phyloP scores from a whole-genome alignment of 345 rosid species.

The Lepidium didymum region DNA sequence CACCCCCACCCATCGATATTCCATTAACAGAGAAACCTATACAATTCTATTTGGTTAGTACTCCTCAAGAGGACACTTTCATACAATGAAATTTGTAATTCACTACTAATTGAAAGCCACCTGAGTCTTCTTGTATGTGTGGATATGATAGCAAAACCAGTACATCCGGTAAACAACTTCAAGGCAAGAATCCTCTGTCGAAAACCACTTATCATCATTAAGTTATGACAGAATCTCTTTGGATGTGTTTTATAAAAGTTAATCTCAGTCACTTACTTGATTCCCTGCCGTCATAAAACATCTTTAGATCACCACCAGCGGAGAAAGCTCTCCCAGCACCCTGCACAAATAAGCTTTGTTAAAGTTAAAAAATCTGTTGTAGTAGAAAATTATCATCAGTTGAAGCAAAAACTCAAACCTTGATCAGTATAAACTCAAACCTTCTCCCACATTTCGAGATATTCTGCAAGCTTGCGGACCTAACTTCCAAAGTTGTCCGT shows the following conservation, averaged over 20 bases:
- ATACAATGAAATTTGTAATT: background rate
- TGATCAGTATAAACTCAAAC: slow-evolving; percentile 69
- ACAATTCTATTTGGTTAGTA: background rate
- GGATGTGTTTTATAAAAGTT: background rate
- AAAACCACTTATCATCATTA: background rate
- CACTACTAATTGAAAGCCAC: slow-evolving; percentile 22
- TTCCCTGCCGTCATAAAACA: slow-evolving; percentile 79
- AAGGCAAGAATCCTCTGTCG: slow-evolving; percentile 78
- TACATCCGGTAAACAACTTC: slow-evolving; percentile 94
- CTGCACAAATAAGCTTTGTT: slow-evolving; percentile 28
- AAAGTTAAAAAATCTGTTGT: background rate
- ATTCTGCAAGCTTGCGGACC: slow-evolving; percentile 72
- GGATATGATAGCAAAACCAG: slow-evolving; percentile 93
- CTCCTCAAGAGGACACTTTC: background rate
- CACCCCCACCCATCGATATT: slow-evolving; percentile 97
- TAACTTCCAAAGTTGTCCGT: slow-evolving; percentile 16
- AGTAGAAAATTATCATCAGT: background rate
- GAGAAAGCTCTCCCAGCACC: slow-evolving; percentile 93
- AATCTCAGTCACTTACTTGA: slow-evolving; percentile 41
- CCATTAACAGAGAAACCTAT: slow-evolving; percentile 84
- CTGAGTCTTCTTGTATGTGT: slow-evolving; percentile 74
- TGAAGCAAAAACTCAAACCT: slow-evolving; percentile 36
- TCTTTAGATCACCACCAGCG: slow-evolving; percentile 90
- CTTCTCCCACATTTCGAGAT: slow-evolving; percentile 79
- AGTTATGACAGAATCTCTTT: background rate